phyloP scores from a whole-genome alignment of 2,329 filamentous ascomycete species.

The Periconia macrospinosa region DNA sequence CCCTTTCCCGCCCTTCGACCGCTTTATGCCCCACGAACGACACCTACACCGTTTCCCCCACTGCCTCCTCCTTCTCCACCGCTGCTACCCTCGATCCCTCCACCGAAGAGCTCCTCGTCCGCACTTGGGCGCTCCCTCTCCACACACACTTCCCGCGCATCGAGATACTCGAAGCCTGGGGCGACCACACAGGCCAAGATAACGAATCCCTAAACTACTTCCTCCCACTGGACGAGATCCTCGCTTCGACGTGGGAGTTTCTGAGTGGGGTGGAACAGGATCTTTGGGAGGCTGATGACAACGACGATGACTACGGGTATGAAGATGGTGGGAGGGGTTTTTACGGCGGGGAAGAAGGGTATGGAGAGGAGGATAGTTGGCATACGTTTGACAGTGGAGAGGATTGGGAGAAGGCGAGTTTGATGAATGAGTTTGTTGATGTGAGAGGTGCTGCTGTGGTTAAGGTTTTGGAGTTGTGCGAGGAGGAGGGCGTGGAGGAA shows the following conservation, averaged over 20 bases:
- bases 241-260: constrained; percentile 38
- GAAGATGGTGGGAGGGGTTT: constrained; percentile 12
- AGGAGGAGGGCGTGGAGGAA: not conserved
- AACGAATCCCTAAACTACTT: constrained; percentile 34
- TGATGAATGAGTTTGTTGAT: constrained; percentile 17
- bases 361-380: constrained; percentile 19
- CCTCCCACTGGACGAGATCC: constrained; percentile 30
- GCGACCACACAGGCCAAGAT: constrained; percentile 32
- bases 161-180: constrained; percentile 38
- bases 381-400: constrained; percentile 16
- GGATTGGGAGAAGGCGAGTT: constrained; percentile 27
- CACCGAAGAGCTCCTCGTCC: constrained; percentile 30
- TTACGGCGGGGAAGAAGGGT: constrained; percentile 2
- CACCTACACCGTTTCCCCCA: constrained; percentile 6
- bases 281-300: constrained; percentile 34
- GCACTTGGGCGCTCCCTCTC: constrained; percentile 29
- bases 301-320: constrained; percentile 11
- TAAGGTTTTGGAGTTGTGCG: not conserved
- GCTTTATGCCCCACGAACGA: constrained; percentile 22
- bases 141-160: constrained; percentile 30
- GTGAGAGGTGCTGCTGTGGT: not conserved
- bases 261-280: constrained; percentile 37
- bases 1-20: constrained; percentile 30
- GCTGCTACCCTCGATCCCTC: constrained; percentile 16
- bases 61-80: not conserved